Evolutionary conservation across 768 basidiomycete genomes (phyloP), one percentile per base, ranked within the genome.

Genomic region (Boletus subcaerulescens): DNA sequence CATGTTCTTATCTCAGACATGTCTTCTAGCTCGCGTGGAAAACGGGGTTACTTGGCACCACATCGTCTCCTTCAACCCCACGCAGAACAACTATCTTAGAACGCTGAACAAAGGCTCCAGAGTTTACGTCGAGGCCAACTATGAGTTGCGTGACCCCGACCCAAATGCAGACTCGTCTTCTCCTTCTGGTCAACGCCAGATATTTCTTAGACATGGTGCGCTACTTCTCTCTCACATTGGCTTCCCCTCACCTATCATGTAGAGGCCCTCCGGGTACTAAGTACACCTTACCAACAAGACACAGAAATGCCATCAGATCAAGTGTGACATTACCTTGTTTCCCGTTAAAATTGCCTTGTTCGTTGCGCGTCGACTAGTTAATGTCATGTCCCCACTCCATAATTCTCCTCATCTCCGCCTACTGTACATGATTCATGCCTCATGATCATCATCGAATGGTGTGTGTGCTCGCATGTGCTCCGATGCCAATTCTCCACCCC

Each of bases 61-160:
- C 43, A 62, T 95, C 45, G 63, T 92, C 45, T 92, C 86, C 24
- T 93, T 93, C 76, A 73, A 74, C n/a, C 77, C 83, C 9, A 5
- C 42, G 39, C 62, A 82, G n/a, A 86, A 85, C 60, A 82, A 75
- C 55, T 90, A 80, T 63, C 80, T 95, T 35, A 76, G 74, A 55
- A 82, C 72, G 41, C 67, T 95, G 39, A 79, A 71, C 61, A 89
- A 89, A 59, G 92, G 92, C 6, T 73, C 80, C 46, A 83, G 76
- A 54, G 91, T 95, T 17, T 93, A 84, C 57, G 91, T 90, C 35
- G 92, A 95, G 69, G 85, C 91, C 29, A 77, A 75, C 60, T 92
- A 80, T 57, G 90, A 92, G 69, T 69, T 93, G 22, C 81, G 85
- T 38, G 88, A 92, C 55, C 81, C 90, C 10, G 86, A 87, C 39